Evolutionary conservation across 1,284 basidiomycete genomes (phyloP), one percentile per base, ranked within the genome.

Genomic region (Leucocoprinus gongylophorus): DNA sequence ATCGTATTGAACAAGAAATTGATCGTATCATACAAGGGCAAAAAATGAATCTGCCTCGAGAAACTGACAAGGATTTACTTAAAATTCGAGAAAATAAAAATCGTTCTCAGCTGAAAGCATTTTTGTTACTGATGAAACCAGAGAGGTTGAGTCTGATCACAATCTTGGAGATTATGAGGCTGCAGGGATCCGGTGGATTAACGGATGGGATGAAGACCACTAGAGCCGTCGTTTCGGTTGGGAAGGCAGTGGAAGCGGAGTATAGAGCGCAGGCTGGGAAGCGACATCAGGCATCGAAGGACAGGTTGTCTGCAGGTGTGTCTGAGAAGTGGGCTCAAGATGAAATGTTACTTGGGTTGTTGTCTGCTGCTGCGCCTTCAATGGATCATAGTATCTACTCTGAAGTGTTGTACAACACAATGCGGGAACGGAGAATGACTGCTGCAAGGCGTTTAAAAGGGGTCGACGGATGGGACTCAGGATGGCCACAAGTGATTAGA

Each of bases 201-300:
- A 64, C 74, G 0, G 84, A 90, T 50, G 95, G 95, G 1, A 92
- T 97, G 85, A 97, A 97, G 71, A 88, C 91, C 0, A 81, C 93
- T 1, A 79, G 91, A 1, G 91, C 90, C 0, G 73, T 97, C 51
- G 70, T 97, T n/a, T 67, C 76, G 0, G 80, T 98, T 26, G 95
- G 95, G 0, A 83, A 79, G 56, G 89, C 90, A 0, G 80, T 97
- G 38, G 95, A 98, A 71, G 75, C 81, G 49, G 93, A 97, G 69
- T 88, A 93, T 71, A 87, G 92, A 63, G 83, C 88, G 8, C 80
- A 91, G 59, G 83, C 90, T 62, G 86, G 90, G 68, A 83, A 79
- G 61, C 75, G 74, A 57, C 79, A 83, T 61, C 73, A 80, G 41
- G 81, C 89, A 41, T 65, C 71, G 0, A 51, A 61, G 55, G 59